Evolutionary conservation across 2,329 filamentous ascomycete genomes (phyloP).

Genomic region (Immersiporthe knoxdaviesiana): DNA sequence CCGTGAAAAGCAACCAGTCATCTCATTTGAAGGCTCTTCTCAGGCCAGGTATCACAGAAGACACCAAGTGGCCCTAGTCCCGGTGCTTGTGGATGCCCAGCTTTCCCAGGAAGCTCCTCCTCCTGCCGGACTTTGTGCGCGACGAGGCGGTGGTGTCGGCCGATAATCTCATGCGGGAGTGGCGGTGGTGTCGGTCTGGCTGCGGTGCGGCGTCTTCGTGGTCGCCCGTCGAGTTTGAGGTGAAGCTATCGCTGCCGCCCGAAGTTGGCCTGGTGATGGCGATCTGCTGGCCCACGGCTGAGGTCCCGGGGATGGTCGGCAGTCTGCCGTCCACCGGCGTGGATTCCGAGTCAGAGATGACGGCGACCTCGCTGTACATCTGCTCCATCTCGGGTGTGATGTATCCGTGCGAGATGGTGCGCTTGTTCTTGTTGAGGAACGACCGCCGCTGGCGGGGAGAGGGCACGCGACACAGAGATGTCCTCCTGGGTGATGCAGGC

Average conservation of each 20-base stretch:
- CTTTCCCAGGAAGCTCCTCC: conserved; percentile 27
- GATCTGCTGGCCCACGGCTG: conserved; percentile 30
- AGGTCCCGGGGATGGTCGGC: conserved; percentile 26
- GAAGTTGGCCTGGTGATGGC: conserved; percentile 33
- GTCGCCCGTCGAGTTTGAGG: conserved; percentile 34
- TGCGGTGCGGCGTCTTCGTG: conserved; percentile 30
- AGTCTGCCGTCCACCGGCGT: conserved; percentile 28
- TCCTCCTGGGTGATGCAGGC: conserved; percentile 61
- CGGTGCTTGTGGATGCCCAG: conserved; percentile 22
- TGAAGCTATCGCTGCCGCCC: conserved; percentile 46
- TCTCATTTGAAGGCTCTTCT: background rate
- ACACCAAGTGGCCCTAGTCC: background rate
- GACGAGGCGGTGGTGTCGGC: conserved; percentile 22
- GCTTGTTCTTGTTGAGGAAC: conserved; percentile 52
- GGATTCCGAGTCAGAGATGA: conserved; percentile 33
- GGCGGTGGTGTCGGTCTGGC: conserved; percentile 7
- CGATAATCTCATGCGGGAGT: conserved; percentile 13
- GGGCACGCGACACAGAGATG: conserved; percentile 47
- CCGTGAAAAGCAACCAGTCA: background rate
- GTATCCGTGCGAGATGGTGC: conserved; percentile 51
- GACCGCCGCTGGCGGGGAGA: conserved; percentile 50
- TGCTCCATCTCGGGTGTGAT: conserved; percentile 45
- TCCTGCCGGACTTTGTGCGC: conserved; percentile 19
- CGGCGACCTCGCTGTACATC: conserved; percentile 36
- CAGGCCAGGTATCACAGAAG: background rate